A percentile compares a stretch with the other conserved stretches of the same genome.
Conservation (phyloP, 768 basidiomycete genomes). For the Tricholoma matsutake region DNA sequence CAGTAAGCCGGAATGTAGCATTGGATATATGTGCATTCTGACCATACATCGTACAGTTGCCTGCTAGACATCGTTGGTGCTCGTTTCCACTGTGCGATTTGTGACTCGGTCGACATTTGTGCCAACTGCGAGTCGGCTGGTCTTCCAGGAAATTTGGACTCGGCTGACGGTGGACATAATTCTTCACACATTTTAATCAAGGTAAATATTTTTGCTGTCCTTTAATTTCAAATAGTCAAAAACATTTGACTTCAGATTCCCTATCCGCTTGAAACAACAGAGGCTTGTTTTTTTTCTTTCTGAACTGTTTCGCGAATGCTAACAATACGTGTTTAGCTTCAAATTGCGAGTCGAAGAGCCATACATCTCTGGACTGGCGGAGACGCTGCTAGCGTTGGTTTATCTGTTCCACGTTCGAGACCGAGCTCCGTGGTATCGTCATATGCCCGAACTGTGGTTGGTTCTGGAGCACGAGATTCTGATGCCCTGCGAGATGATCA, state of each 20-base stretch:
- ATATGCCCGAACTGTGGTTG: constrained; percentile 67
- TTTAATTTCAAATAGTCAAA: constrained; percentile 3
- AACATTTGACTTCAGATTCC: constrained; percentile 64
- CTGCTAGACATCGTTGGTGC: constrained; percentile 88
- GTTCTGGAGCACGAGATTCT: constrained; percentile 38
- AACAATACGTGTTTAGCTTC: constrained; percentile 31
- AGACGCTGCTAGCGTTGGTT: constrained; percentile 63
- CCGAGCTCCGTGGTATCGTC: constrained; percentile 59
- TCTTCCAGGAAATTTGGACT: constrained; percentile 77
- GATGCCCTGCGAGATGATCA: constrained; percentile 46
- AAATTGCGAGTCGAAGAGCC: constrained; percentile 72
- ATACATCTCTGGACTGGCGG: constrained; percentile 72
- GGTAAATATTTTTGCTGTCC: constrained; percentile 36
- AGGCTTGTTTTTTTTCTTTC: constrained; percentile 43
- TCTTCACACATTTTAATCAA: constrained; percentile 95
- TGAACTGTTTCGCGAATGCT: not conserved
- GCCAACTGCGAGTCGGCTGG: constrained; percentile 86
- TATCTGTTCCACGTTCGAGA: constrained; percentile 43
- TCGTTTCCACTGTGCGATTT: constrained; percentile 89
- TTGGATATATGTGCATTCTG: not conserved
- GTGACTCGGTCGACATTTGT: constrained; percentile 82
- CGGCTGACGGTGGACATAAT: constrained; percentile 71
- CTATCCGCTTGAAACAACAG: constrained; percentile 67
- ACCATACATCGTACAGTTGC: constrained; percentile 50
- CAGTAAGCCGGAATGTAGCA: constrained; percentile 54